These are phyloP conservation scores for Blepharisma japonicum DNA, from an alignment of 73 alveolate genomes.

Conservation along the genomic window DNA sequence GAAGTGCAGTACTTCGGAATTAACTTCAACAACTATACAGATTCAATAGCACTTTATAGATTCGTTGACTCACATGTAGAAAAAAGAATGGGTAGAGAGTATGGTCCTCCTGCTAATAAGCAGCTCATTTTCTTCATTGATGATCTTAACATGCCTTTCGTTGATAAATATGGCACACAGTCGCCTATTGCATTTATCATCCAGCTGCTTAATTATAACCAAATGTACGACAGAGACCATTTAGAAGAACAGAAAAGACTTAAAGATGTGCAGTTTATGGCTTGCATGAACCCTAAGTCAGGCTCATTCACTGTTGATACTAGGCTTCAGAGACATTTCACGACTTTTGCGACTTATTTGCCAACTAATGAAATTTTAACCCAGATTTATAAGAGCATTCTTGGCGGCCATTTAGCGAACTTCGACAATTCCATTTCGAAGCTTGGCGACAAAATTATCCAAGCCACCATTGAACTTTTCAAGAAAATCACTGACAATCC, in stretches of 20 bases:
- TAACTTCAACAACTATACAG: constrained; percentile 97
- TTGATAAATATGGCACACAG: constrained; percentile 99
- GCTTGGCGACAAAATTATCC: constrained; percentile 83
- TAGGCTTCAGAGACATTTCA: constrained; percentile 97
- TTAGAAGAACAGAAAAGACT: constrained; percentile 94
- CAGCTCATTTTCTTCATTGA: constrained; percentile 97
- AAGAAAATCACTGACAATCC: constrained; percentile 85
- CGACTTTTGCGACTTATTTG: constrained; percentile 85
- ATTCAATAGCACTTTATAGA: constrained; percentile 87
- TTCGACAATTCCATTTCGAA: constrained; percentile 81
- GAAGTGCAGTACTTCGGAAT: constrained; percentile 67
- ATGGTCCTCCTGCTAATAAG: constrained; percentile 98
- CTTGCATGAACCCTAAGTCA: constrained; percentile 98
- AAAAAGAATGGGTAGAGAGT: constrained; percentile 93
- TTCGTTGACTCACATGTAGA: constrained; percentile 93
- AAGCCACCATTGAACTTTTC: constrained; percentile 83
- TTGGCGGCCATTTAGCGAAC: constrained; percentile 85
- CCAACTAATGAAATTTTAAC: constrained; percentile 83
- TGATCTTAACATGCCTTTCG: constrained; percentile 99
- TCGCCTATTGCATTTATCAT: constrained; percentile 95
- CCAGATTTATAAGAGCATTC: constrained; percentile 72
- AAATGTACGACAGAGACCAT: constrained; percentile 95
- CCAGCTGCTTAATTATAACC: constrained; percentile 94
- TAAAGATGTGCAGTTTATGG: constrained; percentile 91
- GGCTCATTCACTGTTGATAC: constrained; percentile 98